Percentiles rank a stretch among this genome's conserved stretches.
Conservation (phyloP, 2,329 filamentous ascomycete genomes). For the Xylariaceae sp. region DNA sequence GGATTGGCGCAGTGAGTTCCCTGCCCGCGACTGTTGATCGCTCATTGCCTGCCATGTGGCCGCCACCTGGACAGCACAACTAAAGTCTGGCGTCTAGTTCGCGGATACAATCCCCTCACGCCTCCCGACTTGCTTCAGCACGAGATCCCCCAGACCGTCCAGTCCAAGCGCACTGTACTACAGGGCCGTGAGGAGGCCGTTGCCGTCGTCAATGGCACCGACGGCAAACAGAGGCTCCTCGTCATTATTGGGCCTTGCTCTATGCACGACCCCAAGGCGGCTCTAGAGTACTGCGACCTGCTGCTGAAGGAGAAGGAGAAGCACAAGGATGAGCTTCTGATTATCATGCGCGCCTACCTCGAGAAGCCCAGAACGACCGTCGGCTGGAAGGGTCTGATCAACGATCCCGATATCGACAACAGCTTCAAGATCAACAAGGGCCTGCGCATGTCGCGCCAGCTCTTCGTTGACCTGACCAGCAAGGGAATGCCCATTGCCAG, state of each 20-base stretch:
- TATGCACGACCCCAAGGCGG: conserved; percentile 89
- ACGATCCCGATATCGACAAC: conserved; percentile 97
- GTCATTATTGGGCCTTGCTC: conserved; percentile 93
- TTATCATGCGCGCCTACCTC: conserved; percentile 97
- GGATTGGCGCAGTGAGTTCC: conserved; percentile 73
- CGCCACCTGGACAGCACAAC: not conserved
- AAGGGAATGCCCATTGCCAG: conserved; percentile 94
- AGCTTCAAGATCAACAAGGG: conserved; percentile 99
- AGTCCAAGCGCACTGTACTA: conserved; percentile 58
- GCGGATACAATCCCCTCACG: conserved; percentile 89
- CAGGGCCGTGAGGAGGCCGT: conserved; percentile 60
- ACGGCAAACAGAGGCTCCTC: conserved; percentile 56
- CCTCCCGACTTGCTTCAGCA: conserved; percentile 92
- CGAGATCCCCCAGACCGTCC: conserved; percentile 66
- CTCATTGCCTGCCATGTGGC: not conserved
- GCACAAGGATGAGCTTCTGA: conserved; percentile 82
- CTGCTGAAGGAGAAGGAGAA: conserved; percentile 79
- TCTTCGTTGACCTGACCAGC: conserved; percentile 88
- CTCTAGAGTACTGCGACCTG: conserved; percentile 86
- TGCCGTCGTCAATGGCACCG: conserved; percentile 64
- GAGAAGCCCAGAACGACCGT: conserved; percentile 98
- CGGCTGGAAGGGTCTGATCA: conserved; percentile 98
- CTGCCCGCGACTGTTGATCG: not conserved
- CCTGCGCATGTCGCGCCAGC: conserved; percentile 74
- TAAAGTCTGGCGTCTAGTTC: conserved; percentile 48